Evolutionary conservation across 73 alveolate genomes (phyloP).

Genomic region (Tetrahymena thermophila): DNA sequence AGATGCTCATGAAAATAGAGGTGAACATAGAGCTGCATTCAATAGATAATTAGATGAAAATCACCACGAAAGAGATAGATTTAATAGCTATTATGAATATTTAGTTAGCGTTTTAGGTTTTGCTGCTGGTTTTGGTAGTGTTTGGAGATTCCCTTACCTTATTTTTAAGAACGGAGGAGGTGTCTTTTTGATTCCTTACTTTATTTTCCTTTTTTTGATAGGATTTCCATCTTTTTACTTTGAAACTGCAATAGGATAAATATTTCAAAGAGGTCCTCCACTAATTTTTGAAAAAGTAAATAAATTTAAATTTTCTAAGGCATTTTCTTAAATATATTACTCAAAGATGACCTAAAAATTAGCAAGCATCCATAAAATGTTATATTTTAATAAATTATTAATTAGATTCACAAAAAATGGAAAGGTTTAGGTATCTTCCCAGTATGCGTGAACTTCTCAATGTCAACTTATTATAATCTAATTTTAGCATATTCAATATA

Average conservation of each 20-base stretch:
- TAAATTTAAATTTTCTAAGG: conserved; percentile 14
- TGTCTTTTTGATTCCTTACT: conserved; percentile 51
- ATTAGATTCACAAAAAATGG: not conserved
- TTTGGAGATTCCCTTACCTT: conserved; percentile 66
- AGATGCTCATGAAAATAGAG: not conserved
- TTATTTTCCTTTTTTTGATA: conserved; percentile 17
- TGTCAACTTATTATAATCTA: conserved; percentile 10
- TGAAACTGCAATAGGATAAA: conserved; percentile 53
- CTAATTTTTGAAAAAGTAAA: conserved; percentile 28
- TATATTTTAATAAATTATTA: not conserved
- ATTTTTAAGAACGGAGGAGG: conserved; percentile 55
- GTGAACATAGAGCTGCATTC: conserved; percentile 1
- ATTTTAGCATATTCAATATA: conserved; percentile 49
- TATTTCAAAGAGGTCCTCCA: conserved; percentile 27
- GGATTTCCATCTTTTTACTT: conserved; percentile 45
- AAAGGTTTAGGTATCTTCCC: not conserved
- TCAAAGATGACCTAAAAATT: not conserved
- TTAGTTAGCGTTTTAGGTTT: conserved; percentile 45
- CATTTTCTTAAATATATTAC: conserved; percentile 6
- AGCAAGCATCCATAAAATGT: not conserved
- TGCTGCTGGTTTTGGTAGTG: conserved; percentile 63
- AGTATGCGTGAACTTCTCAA: not conserved
- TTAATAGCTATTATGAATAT: conserved; percentile 13
- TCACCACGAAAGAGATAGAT: conserved; percentile 26
- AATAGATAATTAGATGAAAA: conserved; percentile 1